These are phyloP conservation scores for Eucalyptus cloeziana DNA, from an alignment of 345 rosid genomes.

Conservation along the genomic window DNA sequence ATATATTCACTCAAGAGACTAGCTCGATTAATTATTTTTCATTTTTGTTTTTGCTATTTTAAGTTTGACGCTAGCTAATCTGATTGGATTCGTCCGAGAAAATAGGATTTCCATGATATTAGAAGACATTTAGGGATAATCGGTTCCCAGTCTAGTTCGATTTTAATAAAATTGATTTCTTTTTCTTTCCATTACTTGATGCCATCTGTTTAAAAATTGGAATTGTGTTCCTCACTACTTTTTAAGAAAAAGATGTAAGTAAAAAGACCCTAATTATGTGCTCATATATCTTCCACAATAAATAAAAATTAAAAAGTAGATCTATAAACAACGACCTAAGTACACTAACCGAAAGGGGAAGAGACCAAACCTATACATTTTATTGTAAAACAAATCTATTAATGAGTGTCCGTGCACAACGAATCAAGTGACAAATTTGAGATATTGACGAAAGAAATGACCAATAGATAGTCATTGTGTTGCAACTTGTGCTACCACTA, in stretches of 20 bases:
- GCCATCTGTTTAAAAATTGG: neutral
- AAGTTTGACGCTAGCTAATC: fast-evolving
- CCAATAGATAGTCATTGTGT: fast-evolving
- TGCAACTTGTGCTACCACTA: fast-evolving
- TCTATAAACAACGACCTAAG: neutral
- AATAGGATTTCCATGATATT: fast-evolving
- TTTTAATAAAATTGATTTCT: fast-evolving
- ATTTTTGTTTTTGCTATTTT: fast-evolving
- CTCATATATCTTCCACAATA: neutral
- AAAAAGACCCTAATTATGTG: neutral
- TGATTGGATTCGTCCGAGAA: fast-evolving
- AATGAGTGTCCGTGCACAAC: fast-evolving
- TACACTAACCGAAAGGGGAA: fast-evolving
- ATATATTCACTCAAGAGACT: neutral
- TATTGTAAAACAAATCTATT: neutral
- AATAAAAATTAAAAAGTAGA: fast-evolving
- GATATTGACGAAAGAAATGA: fast-evolving
- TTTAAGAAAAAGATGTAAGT: neutral
- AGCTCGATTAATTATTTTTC: neutral
- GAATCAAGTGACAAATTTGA: fast-evolving
- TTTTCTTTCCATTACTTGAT: fast-evolving
- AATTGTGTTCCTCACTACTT: too few relatives aligned
- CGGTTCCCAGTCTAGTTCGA: fast-evolving
- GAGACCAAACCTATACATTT: neutral
- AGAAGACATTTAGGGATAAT: neutral